Conservation (phyloP, 2,329 filamentous ascomycete species). For the Cladosporium cucumerinum region DNA sequence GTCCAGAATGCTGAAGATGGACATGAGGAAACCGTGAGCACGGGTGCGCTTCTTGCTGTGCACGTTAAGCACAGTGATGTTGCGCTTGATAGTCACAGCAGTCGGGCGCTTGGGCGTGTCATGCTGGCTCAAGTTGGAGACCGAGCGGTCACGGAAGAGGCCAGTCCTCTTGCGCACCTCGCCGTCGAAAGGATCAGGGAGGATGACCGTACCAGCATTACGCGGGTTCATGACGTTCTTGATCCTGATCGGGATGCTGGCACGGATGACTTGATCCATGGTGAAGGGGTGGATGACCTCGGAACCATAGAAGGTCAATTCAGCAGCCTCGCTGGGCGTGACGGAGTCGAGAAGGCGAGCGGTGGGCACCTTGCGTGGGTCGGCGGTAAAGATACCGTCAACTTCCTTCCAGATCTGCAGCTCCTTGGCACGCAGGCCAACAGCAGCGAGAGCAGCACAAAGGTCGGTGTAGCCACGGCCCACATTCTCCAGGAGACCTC, state of each 20-base stretch:
- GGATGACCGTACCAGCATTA: constrained; percentile 74
- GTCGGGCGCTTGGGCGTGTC: constrained; percentile 50
- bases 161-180: constrained; percentile 53
- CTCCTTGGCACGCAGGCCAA: constrained; percentile 81
- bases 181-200: constrained; percentile 66
- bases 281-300: constrained; percentile 98
- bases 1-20: constrained; percentile 89
- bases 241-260: constrained; percentile 80
- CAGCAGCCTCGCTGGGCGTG: constrained; percentile 90
- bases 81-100: constrained; percentile 92
- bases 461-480: constrained; percentile 96
- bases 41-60: constrained; percentile 96
- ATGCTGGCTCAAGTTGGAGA: constrained; percentile 40
- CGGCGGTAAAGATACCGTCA: constrained; percentile 86
- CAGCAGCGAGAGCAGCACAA: constrained; percentile 86
- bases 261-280: constrained; percentile 84
- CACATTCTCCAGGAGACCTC: constrained; percentile 85
- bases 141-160: constrained; percentile 48
- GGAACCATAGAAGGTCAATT: constrained; percentile 71
- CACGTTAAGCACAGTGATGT: constrained; percentile 95
- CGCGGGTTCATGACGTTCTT: constrained; percentile 88
- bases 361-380: constrained; percentile 86
- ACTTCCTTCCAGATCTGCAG: constrained; percentile 99
- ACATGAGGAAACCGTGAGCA: constrained; percentile 92
- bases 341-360: constrained; percentile 85